Conservation (phyloP, 345 rosid species). For the Lumnitzera racemosa region DNA sequence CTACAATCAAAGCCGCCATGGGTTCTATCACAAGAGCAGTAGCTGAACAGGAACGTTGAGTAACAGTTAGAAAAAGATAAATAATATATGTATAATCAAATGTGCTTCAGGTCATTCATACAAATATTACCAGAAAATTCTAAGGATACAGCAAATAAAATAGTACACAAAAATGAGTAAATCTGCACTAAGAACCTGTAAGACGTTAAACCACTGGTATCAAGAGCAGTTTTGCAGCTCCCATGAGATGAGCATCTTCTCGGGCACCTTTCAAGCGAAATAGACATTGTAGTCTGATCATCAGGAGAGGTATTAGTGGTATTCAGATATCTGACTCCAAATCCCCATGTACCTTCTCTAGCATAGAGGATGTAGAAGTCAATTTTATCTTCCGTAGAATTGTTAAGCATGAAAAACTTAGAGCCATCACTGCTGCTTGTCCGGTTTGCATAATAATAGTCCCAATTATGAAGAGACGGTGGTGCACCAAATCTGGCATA, state of each 20-base stretch:
- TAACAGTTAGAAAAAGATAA: too few relatives aligned
- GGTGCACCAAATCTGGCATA: conserved; percentile 74
- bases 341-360: conserved; percentile 84
- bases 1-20: conserved; percentile 98
- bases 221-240: conserved; percentile 60
- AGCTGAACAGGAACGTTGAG: conserved; percentile 29
- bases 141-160: background rate
- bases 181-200: conserved; percentile 49
- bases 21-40: conserved; percentile 75
- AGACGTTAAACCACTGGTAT: conserved; percentile 84
- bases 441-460: conserved; percentile 68
- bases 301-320: conserved; percentile 18
- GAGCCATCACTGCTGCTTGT: conserved; percentile 55
- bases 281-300: conserved; percentile 51
- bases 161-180: background rate
- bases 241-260: conserved; percentile 81
- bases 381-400: conserved; percentile 63
- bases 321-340: conserved; percentile 60
- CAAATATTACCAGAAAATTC: too few relatives aligned
- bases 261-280: conserved; percentile 91
- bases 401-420: conserved; percentile 52
- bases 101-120: too few relatives aligned
- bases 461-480: conserved; percentile 64
- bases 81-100: too few relatives aligned
- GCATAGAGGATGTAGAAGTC: conserved; percentile 82